Evolutionary conservation across 2,329 filamentous ascomycete genomes (phyloP).

Genomic region (Monosporascus sp.): DNA sequence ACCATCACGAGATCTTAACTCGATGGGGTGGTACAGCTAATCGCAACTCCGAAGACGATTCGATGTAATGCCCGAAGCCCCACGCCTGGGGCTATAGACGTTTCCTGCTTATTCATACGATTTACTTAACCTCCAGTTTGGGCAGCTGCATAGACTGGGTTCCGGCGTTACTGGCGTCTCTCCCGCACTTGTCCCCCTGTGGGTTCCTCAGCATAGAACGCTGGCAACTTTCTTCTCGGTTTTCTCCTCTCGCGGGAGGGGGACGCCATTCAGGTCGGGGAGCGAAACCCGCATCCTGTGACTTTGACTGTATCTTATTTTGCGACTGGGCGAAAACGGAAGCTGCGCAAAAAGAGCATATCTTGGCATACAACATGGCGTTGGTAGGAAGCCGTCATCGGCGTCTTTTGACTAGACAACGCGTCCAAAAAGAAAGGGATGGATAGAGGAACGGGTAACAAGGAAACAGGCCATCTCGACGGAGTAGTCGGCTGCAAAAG

Average conservation of each 20-base stretch:
- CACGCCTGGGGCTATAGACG: background rate
- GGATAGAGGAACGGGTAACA: background rate
- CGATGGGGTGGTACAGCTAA: constrained; percentile 4
- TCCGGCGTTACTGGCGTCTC: constrained; percentile 20
- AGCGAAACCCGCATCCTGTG: background rate
- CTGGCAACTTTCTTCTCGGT: background rate
- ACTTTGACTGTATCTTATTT: background rate
- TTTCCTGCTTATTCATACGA: constrained; percentile 6
- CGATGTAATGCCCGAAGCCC: background rate
- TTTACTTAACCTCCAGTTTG: background rate
- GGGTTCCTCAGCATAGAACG: background rate
- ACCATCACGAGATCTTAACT: constrained; percentile 52
- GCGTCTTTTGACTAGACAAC: background rate
- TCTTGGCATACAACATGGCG: background rate
- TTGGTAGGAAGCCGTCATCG: background rate
- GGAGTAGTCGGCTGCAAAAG: background rate
- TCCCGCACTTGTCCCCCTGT: background rate
- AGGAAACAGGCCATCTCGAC: background rate
- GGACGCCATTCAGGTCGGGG: background rate
- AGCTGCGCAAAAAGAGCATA: background rate
- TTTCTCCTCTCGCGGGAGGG: background rate
- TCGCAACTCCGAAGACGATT: background rate
- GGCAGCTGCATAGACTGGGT: constrained; percentile 11
- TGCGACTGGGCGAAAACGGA: background rate
- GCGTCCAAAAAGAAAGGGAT: background rate